These are phyloP conservation scores for Sphaerosporella brunnea DNA, from an alignment of 495 filamentous ascomycete species.

Conservation along the genomic window DNA sequence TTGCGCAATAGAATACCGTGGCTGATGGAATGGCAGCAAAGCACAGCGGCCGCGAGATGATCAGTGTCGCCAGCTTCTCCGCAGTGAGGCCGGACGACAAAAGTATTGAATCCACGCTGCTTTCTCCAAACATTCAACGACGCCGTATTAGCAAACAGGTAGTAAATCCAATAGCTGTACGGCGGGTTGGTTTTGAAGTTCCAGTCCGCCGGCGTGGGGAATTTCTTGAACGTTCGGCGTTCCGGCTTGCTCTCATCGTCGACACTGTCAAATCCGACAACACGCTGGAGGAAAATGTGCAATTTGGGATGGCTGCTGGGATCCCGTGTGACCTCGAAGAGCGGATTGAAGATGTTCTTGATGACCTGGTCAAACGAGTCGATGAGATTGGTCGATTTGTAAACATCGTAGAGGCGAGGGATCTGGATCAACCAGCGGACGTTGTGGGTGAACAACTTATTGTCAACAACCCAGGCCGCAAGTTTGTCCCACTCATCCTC, in stretches of 20 bases:
- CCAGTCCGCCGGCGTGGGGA: slow-evolving; percentile 77
- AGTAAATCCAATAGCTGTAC: slow-evolving; percentile 98
- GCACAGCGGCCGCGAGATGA: slow-evolving; percentile 76
- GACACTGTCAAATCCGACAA: slow-evolving; percentile 92
- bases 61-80: slow-evolving; percentile 95
- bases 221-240: slow-evolving; percentile 78
- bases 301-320: slow-evolving; percentile 77
- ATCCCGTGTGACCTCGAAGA: slow-evolving; percentile 86
- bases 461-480: slow-evolving; percentile 95
- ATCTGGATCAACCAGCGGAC: slow-evolving; percentile 95
- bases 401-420: slow-evolving; percentile 86
- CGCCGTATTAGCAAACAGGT: slow-evolving; percentile 83
- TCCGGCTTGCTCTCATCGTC: slow-evolving; percentile 97
- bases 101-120: slow-evolving; percentile 85
- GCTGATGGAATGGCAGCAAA: slow-evolving; percentile 95
- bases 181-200: slow-evolving; percentile 85
- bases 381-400: slow-evolving; percentile 75
- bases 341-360: slow-evolving; percentile 76
- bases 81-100: slow-evolving; percentile 82
- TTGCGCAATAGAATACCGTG: slow-evolving; percentile 87
- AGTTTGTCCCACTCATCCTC: slow-evolving; percentile 96
- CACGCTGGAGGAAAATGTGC: slow-evolving; percentile 84
- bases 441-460: slow-evolving; percentile 93
- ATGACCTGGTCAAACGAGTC: slow-evolving; percentile 78
- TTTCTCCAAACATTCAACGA: slow-evolving; percentile 86